A percentile compares a stretch with the other conserved stretches of the same genome.
phyloP scores from a whole-genome alignment of 441 rosid species.

The Erodium chrysanthum region DNA sequence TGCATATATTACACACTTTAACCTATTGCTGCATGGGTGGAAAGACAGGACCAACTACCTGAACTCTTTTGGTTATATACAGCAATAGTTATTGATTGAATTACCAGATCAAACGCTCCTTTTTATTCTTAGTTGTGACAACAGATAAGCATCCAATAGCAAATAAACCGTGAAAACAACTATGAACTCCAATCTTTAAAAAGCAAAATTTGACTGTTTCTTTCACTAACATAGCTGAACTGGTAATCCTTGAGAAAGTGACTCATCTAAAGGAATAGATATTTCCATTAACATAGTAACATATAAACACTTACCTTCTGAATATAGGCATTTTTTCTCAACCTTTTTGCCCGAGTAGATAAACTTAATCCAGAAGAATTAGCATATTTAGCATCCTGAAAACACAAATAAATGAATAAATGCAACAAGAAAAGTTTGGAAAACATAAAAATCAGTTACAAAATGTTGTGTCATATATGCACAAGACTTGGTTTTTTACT shows the following conservation, averaged over 20 bases:
- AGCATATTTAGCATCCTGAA: slow-evolving; percentile 29
- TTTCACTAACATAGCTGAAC: not conserved
- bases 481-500: not conserved
- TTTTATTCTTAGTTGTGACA: not conserved
- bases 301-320: slow-evolving; percentile 37
- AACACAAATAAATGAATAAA: slow-evolving; percentile 2
- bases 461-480: not conserved
- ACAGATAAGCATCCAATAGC: not conserved
- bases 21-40: not conserved
- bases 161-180: slow-evolving; percentile 3
- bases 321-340: slow-evolving; percentile 38
- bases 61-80: not conserved
- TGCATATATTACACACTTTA: not conserved
- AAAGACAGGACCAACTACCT: not conserved
- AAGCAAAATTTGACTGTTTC: too few species aligned
- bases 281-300: not conserved
- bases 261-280: slow-evolving; percentile 1
- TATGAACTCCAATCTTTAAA: not conserved
- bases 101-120: not conserved
- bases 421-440: not conserved
- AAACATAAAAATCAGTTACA: slow-evolving; percentile 2
- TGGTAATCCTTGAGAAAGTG: not conserved
- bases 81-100: not conserved
- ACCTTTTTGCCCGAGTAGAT: slow-evolving; percentile 28
- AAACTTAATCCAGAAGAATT: slow-evolving; percentile 26